Evolutionary conservation across 2,329 filamentous ascomycete genomes (phyloP).

Genomic region (Fusarium denticulatum): DNA sequence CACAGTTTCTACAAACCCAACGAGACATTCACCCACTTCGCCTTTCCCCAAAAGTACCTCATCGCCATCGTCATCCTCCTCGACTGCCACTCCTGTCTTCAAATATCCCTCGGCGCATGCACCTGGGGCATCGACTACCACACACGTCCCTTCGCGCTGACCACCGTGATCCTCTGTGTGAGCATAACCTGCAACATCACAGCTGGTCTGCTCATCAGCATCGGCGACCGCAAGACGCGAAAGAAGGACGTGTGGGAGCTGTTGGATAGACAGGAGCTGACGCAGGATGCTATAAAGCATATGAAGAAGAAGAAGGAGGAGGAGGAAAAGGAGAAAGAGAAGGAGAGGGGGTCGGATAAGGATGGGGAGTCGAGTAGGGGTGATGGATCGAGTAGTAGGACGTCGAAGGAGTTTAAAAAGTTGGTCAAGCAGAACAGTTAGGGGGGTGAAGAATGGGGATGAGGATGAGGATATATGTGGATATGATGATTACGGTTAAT

Average conservation of each 20-base stretch:
- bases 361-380: slow-evolving; percentile 9
- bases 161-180: slow-evolving; percentile 82
- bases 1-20: slow-evolving; percentile 92
- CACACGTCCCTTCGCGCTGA: slow-evolving; percentile 74
- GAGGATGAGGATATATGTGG: slow-evolving; percentile 11
- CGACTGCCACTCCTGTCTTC: slow-evolving; percentile 81
- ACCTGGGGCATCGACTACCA: slow-evolving; percentile 84
- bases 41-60: slow-evolving; percentile 79
- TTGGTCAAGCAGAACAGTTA: slow-evolving; percentile 15
- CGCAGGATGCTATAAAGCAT: slow-evolving; percentile 64
- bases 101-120: slow-evolving; percentile 80
- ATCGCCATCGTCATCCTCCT: slow-evolving; percentile 81
- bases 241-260: slow-evolving; percentile 88
- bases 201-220: slow-evolving; percentile 78
- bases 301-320: slow-evolving; percentile 56
- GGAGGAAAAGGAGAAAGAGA: slow-evolving; percentile 32
- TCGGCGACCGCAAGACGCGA: slow-evolving; percentile 79
- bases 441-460: not conserved
- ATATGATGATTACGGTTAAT: slow-evolving; percentile 25
- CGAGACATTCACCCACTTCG: slow-evolving; percentile 82
- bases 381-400: slow-evolving; percentile 23
- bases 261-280: slow-evolving; percentile 80
- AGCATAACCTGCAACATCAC: slow-evolving; percentile 82
- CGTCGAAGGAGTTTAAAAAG: slow-evolving; percentile 21
- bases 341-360: not conserved